These are phyloP conservation scores for Trypanosoma caninum DNA, from an alignment of 208 protist genomes.

Conservation along the genomic window DNA sequence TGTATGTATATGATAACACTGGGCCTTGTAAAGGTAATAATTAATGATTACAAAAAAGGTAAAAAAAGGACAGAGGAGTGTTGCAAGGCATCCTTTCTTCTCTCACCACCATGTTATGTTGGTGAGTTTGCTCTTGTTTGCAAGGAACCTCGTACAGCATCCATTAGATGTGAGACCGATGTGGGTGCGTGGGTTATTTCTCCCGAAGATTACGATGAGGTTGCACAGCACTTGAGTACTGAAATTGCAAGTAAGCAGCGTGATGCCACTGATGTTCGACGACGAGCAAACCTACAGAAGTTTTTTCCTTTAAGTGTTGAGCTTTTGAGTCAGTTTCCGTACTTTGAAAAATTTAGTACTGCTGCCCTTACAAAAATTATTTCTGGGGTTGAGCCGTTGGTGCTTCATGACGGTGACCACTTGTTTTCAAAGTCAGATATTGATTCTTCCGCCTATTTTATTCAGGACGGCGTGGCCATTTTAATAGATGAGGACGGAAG, in stretches of 20 bases:
- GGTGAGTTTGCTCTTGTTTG: slow-evolving; percentile 89
- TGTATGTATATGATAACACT: slow-evolving; percentile 87
- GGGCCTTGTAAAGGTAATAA: slow-evolving; percentile 62
- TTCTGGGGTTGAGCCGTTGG: slow-evolving; percentile 70
- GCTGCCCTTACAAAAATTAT: slow-evolving; percentile 51
- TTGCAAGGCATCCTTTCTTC: slow-evolving; percentile 57
- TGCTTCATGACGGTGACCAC: slow-evolving; percentile 77
- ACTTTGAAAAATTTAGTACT: slow-evolving; percentile 75
- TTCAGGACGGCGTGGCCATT: slow-evolving; percentile 75
- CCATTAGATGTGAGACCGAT: slow-evolving; percentile 84
- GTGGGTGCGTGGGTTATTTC: slow-evolving; percentile 76
- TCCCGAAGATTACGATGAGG: slow-evolving; percentile 80
- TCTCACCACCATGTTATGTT: slow-evolving; percentile 83
- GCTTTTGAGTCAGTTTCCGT: slow-evolving; percentile 71
- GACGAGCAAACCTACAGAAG: slow-evolving; percentile 73
- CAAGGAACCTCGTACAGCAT: slow-evolving; percentile 81
- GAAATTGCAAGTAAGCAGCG: slow-evolving; percentile 77
- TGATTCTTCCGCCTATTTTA: slow-evolving; percentile 82
- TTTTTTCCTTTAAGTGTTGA: slow-evolving; percentile 78
- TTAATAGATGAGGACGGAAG: slow-evolving; percentile 37
- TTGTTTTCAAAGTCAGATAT: slow-evolving; percentile 56
- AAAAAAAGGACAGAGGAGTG: slow-evolving; percentile 79
- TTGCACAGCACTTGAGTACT: slow-evolving; percentile 62
- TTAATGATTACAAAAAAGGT: slow-evolving; percentile 58
- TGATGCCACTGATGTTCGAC: slow-evolving; percentile 80